These are phyloP conservation scores for Jamesozyma lodderae DNA, from an alignment of 805 yeast genomes.

Conservation along the genomic window DNA sequence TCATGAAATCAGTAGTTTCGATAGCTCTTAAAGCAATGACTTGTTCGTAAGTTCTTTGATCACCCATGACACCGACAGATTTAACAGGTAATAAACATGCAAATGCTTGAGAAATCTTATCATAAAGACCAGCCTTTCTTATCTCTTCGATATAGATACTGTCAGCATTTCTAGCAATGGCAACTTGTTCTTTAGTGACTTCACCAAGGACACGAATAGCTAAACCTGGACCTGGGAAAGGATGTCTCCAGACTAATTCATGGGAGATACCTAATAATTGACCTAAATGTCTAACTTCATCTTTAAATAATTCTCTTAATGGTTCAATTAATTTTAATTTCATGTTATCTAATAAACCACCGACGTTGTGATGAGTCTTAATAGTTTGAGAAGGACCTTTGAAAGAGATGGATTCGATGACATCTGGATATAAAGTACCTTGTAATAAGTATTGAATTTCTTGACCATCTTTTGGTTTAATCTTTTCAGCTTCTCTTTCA, in stretches of 20 bases:
- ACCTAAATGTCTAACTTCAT: constrained; percentile 96
- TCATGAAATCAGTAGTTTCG: constrained; percentile 97
- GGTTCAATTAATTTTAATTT: constrained; percentile 97
- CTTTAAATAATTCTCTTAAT: constrained; percentile 95
- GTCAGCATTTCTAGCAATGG: constrained; percentile 96
- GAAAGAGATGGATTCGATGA: constrained; percentile 95
- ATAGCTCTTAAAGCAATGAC: constrained; percentile 98
- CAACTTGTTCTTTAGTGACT: constrained; percentile 87
- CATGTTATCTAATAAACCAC: constrained; percentile 96
- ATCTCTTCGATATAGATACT: constrained; percentile 93
- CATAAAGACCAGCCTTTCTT: constrained; percentile 83
- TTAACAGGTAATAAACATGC: constrained; percentile 95
- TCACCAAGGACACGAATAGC: constrained; percentile 98
- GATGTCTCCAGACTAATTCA: constrained; percentile 98
- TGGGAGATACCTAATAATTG: constrained; percentile 90
- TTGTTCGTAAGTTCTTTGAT: constrained; percentile 97
- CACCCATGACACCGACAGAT: constrained; percentile 99
- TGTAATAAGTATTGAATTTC: constrained; percentile 90
- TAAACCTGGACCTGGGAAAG: constrained; percentile 99
- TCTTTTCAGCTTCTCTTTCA: constrained; percentile 89
- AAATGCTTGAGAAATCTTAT: constrained; percentile 92
- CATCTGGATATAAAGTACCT: constrained; percentile 98
- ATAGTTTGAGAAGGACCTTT: constrained; percentile 99
- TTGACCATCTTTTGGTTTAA: constrained; percentile 80
- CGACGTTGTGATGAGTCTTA: constrained; percentile 98